A percentile compares a stretch with the other conserved stretches of the same genome.
Evolutionary conservation across 805 yeast species (phyloP).

Genomic region (Saccharomycopsis sp.): DNA sequence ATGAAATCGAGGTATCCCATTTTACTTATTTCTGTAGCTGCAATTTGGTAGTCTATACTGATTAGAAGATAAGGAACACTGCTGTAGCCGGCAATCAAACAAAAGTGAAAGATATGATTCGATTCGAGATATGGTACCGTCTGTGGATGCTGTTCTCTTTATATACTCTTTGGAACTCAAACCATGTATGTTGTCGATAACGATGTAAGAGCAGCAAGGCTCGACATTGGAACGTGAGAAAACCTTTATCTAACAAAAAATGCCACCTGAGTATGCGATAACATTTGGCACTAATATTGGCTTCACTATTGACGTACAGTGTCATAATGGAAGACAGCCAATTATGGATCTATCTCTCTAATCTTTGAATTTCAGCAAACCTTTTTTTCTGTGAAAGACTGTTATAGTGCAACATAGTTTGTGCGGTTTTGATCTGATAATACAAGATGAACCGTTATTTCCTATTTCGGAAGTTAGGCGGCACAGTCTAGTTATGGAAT

Average conservation of each 20-base stretch:
- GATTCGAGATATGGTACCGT: neutral
- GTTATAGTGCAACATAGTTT: neutral
- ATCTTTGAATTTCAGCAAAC: neutral
- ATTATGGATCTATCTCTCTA: neutral
- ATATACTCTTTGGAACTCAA: neutral
- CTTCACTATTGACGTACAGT: neutral
- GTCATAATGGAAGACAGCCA: neutral
- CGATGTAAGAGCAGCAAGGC: neutral
- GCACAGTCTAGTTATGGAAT: neutral
- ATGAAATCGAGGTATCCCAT: constrained; percentile 3
- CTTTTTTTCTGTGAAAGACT: neutral
- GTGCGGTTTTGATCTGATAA: neutral
- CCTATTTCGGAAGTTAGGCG: neutral
- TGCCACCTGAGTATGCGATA: neutral
- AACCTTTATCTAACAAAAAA: neutral
- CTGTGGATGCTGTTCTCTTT: neutral
- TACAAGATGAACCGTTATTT: neutral
- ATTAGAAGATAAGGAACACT: no score
- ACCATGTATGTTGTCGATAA: neutral
- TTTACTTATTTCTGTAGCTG: neutral
- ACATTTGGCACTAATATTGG: neutral
- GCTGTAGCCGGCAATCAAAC: neutral
- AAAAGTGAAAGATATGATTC: neutral
- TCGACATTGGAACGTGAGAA: neutral
- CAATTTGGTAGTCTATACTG: neutral